Evolutionary conservation across 1,284 basidiomycete species (phyloP), one percentile per base, ranked within the genome.

Genomic region (Leccinum proximum): DNA sequence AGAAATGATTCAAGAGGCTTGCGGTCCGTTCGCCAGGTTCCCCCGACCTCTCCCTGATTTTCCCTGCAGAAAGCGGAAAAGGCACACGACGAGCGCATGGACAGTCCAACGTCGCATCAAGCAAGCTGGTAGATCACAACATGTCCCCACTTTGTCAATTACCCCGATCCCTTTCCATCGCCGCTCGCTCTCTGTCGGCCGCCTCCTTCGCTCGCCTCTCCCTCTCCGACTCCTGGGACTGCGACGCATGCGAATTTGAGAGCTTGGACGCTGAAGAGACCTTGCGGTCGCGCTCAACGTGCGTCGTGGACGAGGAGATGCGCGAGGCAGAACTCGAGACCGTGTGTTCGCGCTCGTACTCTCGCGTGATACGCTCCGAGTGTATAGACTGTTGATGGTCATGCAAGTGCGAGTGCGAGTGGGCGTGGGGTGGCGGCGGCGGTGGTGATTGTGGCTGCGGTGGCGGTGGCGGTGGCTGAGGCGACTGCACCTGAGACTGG

Each of bases 211-310:
- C 37, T 14, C 71, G 70, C 26, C 54, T 69, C 26, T 73, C 70
- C 61, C 62, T 66, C 30, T 73, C 73, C 3, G 56, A 65, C 22
- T 75, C 71, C 61, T 69, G 72, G 1, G 70, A 66, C 64, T 72
- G 72, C 8, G 71, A 64, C 5, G 64, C 4, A 38, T 65, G 60
- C 42, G 67, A 63, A 35, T 42, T 66, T 58, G 75, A 66, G 5
- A 66, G n/a, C 35, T 67, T 75, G n/a, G 74, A 74, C 3, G 73
- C 58, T 16, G 62, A n/a, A 16, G 75, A 70, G 1, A 30, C 35
- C 59, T 66, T 76, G n/a, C 74, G 66, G 53, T 76, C 75, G 14
- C 67, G 75, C 35, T 75, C 75, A 30, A 65, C 59, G 5, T 72
- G 71, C 6, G 60, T 64, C 18, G 62, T 61, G n/a, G 69, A 70